Conservation (phyloP, 371 early-diverging fungal genomes). For the Enterocytospora artemiae region DNA sequence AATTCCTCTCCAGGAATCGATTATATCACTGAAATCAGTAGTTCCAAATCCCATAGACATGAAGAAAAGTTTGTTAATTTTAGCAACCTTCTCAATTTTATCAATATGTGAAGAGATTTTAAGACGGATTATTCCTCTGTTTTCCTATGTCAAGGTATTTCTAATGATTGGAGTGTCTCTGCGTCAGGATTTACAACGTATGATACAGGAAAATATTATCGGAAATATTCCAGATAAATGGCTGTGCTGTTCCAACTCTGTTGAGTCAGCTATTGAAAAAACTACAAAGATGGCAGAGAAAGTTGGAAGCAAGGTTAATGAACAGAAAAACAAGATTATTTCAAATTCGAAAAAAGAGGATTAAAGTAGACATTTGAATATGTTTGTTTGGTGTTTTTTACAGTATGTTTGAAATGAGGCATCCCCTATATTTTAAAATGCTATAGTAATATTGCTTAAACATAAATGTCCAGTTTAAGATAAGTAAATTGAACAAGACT, state of each 20-base stretch:
- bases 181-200: neutral
- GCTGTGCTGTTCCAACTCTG: neutral
- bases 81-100: neutral
- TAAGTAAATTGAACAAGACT: no score
- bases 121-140: conserved; percentile 5
- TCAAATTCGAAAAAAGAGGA: neutral
- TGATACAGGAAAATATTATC: neutral
- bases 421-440: no score
- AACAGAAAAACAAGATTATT: neutral
- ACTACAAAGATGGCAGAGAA: neutral
- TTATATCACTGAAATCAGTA: neutral
- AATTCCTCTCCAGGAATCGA: conserved; percentile 10
- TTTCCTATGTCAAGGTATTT: conserved; percentile 1
- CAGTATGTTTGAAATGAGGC: no score
- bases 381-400: no score
- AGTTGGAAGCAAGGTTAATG: neutral
- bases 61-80: conserved; percentile 1
- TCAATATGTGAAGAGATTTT: neutral
- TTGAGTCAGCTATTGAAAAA: neutral
- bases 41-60: conserved; percentile 6
- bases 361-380: neutral
- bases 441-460: no score
- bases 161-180: neutral
- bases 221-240: neutral
- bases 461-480: no score